Evolutionary conservation across 2,329 filamentous ascomycete genomes (phyloP).

Genomic region (Fusarium nodosum): DNA sequence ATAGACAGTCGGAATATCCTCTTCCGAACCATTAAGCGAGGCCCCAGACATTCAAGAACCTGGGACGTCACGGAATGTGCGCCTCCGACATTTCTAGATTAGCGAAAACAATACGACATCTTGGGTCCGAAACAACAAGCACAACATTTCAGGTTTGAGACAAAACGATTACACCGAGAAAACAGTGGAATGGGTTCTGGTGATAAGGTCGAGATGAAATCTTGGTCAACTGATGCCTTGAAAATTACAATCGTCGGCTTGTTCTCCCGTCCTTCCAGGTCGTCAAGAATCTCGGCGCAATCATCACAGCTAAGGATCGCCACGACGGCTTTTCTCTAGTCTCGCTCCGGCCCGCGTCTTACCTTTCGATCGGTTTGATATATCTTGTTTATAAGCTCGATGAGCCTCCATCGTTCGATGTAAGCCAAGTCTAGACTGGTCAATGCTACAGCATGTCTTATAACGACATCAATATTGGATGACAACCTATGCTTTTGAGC

Average conservation of each 20-base stretch:
- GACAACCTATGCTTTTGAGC: not conserved
- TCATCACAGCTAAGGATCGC: not conserved
- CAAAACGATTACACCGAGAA: not conserved
- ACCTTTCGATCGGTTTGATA: not conserved
- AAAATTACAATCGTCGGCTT: not conserved
- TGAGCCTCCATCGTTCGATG: not conserved
- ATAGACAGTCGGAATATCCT: constrained; percentile 7
- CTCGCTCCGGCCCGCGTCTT: constrained; percentile 9
- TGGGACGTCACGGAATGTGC: constrained; percentile 17
- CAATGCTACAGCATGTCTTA: constrained; percentile 1
- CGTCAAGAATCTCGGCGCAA: not conserved
- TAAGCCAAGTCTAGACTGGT: not conserved
- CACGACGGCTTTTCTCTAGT: not conserved
- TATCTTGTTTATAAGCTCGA: not conserved
- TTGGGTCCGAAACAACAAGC: constrained; percentile 1
- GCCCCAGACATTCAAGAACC: not conserved
- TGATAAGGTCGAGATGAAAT: not conserved
- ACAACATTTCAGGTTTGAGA: not conserved
- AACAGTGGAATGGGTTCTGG: not conserved
- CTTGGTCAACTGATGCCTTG: constrained; percentile 7
- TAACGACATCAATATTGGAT: constrained; percentile 2
- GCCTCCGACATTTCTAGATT: constrained; percentile 27
- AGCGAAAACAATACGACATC: constrained; percentile 7
- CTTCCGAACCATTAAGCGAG: not conserved
- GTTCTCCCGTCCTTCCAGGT: constrained; percentile 11